A percentile compares a stretch with the other conserved stretches of the same genome.
These are phyloP conservation scores for Pelargonium citronellum DNA, from an alignment of 441 rosid species.

Conservation along the genomic window DNA sequence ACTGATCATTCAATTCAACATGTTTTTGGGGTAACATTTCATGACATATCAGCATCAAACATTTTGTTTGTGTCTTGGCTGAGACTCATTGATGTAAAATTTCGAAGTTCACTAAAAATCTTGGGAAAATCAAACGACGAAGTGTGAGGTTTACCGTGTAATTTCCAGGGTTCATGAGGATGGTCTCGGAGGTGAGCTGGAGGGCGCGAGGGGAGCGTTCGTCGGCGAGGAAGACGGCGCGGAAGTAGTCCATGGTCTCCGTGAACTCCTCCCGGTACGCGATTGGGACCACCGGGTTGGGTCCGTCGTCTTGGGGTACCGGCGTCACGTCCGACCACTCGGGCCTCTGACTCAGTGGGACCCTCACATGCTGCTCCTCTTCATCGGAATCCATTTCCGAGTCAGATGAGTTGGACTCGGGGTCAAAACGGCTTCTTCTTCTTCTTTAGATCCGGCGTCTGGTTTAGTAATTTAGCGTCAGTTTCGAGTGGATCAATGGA, in stretches of 20 bases:
- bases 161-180: slow-evolving; percentile 68
- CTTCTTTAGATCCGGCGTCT: no score
- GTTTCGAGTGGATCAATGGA: no score
- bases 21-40: background rate
- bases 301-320: slow-evolving; percentile 77
- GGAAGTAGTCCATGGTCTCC: slow-evolving; percentile 88
- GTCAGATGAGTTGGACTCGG: background rate
- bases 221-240: slow-evolving; percentile 59
- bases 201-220: slow-evolving; percentile 86
- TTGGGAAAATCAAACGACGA: no score
- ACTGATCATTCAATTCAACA: background rate
- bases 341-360: slow-evolving; percentile 46
- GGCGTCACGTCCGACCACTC: slow-evolving; percentile 84
- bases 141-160: slow-evolving; percentile 50
- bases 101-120: no score
- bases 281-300: slow-evolving; percentile 76
- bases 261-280: slow-evolving; percentile 73
- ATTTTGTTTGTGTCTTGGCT: no score
- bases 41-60: no score
- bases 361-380: slow-evolving; percentile 19
- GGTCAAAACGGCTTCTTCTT: background rate
- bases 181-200: slow-evolving; percentile 51
- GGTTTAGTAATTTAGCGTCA: no score
- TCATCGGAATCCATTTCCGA: slow-evolving; percentile 34
- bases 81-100: no score